Evolutionary conservation across 176 grass and related monocot species (phyloP).

Genomic region (Lolium perenne): DNA sequence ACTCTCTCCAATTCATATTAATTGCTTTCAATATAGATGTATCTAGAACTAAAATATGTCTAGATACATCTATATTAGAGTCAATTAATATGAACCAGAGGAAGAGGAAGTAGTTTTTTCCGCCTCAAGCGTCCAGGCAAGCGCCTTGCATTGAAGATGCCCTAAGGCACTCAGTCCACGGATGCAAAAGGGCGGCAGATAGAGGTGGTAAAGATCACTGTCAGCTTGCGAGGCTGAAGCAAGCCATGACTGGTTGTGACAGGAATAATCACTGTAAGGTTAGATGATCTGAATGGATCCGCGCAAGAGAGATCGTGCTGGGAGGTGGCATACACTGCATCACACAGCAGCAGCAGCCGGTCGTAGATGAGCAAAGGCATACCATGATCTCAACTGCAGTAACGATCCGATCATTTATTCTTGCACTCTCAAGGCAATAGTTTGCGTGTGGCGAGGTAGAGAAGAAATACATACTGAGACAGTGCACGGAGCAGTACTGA

Average conservation of each 20-base stretch:
- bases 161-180: neutral
- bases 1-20: too few relatives aligned
- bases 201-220: constrained; percentile 62
- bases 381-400: neutral
- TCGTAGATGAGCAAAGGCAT: neutral
- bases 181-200: constrained; percentile 62
- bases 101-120: too few relatives aligned
- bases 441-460: neutral
- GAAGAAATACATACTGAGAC: too few relatives aligned
- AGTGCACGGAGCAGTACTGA: neutral
- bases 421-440: neutral
- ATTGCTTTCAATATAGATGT: too few relatives aligned
- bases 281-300: neutral
- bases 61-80: too few relatives aligned
- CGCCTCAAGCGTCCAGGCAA: too few relatives aligned
- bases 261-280: neutral
- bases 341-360: constrained; percentile 60
- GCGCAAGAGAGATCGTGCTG: constrained; percentile 82
- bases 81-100: too few relatives aligned
- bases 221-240: neutral
- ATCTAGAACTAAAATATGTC: too few relatives aligned
- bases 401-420: neutral
- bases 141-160: too few relatives aligned
- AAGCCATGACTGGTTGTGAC: neutral
- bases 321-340: constrained; percentile 75